Conservation (phyloP, 148 eudicot species). For the Rhododendron molle region DNA sequence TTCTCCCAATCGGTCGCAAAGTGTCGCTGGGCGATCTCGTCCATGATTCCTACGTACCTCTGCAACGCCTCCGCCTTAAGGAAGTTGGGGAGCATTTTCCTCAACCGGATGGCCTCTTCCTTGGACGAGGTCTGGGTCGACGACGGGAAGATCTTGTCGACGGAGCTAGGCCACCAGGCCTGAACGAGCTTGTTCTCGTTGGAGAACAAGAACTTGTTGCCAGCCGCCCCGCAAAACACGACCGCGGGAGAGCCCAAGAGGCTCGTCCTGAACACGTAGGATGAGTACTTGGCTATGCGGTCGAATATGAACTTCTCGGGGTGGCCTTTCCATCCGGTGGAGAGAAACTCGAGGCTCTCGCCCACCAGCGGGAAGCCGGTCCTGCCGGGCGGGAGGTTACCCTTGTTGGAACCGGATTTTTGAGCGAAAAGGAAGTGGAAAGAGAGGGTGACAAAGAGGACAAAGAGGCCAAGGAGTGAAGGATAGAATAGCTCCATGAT, state of each 20-base stretch:
- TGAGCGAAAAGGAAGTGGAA: not conserved
- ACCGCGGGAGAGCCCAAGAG: slow-evolving; percentile 1
- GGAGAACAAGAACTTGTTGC: slow-evolving; percentile 6
- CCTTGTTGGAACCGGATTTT: not conserved
- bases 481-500: not conserved
- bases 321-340: not conserved
- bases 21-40: not conserved
- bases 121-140: not conserved
- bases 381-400: not conserved
- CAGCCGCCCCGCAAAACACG: not conserved
- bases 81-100: slow-evolving; percentile 4
- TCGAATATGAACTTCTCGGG: not conserved
- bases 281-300: not conserved
- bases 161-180: not conserved
- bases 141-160: not conserved
- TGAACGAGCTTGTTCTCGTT: slow-evolving; percentile 8
- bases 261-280: not conserved
- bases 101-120: slow-evolving; percentile 4
- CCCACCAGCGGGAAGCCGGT: not conserved
- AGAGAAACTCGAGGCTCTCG: not conserved
- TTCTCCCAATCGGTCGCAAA: not conserved
- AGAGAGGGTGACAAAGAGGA: not conserved
- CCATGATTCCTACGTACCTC: not conserved
- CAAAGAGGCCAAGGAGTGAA: not conserved
- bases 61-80: not conserved